Percentiles rank a stretch among this genome's conserved stretches.
phyloP scores from a whole-genome alignment of 257 asterid genomes.

The Plantago elongata region DNA sequence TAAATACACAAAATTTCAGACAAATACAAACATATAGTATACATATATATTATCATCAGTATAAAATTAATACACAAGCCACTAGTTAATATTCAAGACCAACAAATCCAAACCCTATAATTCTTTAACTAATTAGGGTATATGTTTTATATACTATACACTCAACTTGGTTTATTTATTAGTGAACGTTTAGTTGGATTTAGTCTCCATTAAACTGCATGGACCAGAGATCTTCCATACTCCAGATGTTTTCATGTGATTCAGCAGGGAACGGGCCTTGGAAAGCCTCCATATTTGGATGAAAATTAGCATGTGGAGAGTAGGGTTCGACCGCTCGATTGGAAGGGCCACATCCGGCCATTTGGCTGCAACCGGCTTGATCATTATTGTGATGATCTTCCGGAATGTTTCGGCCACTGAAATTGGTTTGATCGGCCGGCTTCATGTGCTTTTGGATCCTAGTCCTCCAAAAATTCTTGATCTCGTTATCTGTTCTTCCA shows the following conservation, averaged over 20 bases:
- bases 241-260: slow-evolving; percentile 65
- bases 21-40: too few relatives aligned
- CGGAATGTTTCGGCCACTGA: slow-evolving; percentile 26
- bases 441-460: slow-evolving; percentile 81
- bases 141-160: slow-evolving; percentile 11
- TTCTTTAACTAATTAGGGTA: slow-evolving; percentile 3
- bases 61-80: slow-evolving; percentile 16
- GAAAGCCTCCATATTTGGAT: slow-evolving; percentile 25
- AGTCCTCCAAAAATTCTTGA: slow-evolving; percentile 92
- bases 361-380: slow-evolving; percentile 56
- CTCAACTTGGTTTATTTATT: not conserved
- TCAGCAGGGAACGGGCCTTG: slow-evolving; percentile 47
- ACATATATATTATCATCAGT: not conserved
- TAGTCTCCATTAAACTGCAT: slow-evolving; percentile 64
- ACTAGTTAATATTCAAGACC: slow-evolving; percentile 13
- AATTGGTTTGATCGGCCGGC: slow-evolving; percentile 37
- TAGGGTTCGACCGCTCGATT: slow-evolving; percentile 53
- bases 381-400: slow-evolving; percentile 26
- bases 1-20: too few relatives aligned
- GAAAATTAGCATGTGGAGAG: slow-evolving; percentile 43
- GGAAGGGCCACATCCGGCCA: slow-evolving; percentile 38
- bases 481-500: slow-evolving; percentile 89
- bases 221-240: slow-evolving; percentile 92
- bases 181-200: not conserved
- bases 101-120: slow-evolving; percentile 12